Evolutionary conservation across 305 asterid genomes (phyloP).

Genomic region (Coffea humblotiana): DNA sequence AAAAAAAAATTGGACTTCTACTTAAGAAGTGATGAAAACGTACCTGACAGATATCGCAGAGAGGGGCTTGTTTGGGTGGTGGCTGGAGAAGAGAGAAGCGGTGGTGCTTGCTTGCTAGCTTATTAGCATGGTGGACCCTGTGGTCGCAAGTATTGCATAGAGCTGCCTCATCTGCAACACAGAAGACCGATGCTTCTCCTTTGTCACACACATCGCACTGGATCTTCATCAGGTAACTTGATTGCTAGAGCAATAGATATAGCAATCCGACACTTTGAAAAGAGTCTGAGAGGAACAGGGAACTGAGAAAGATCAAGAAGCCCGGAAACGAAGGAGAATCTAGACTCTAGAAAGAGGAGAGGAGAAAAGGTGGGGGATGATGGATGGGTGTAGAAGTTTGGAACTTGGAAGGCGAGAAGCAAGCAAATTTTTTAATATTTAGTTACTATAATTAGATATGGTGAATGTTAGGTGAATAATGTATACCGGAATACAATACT

Average conservation of each 20-base stretch:
- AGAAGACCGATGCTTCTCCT: slow-evolving; percentile 62
- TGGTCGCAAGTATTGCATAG: slow-evolving; percentile 88
- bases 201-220: slow-evolving; percentile 80
- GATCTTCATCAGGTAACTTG: slow-evolving; percentile 63
- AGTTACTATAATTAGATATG: slow-evolving; percentile 19
- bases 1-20: neutral
- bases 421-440: slow-evolving; percentile 11
- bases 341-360: neutral
- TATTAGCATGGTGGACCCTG: slow-evolving; percentile 96
- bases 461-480: neutral
- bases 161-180: slow-evolving; percentile 89
- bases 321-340: slow-evolving; percentile 12
- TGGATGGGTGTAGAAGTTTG: slow-evolving; percentile 27
- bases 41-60: slow-evolving; percentile 90
- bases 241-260: neutral
- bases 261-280: neutral
- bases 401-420: slow-evolving; percentile 11
- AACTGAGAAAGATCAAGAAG: neutral
- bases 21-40: neutral
- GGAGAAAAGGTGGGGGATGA: slow-evolving; percentile 14
- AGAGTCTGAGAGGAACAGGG: neutral
- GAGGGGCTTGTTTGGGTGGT: slow-evolving; percentile 50
- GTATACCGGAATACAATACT: neutral
- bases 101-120: slow-evolving; percentile 83
- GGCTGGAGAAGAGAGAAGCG: slow-evolving; percentile 80